Percentiles rank a stretch among this genome's conserved stretches.
phyloP scores from a whole-genome alignment of 2,329 filamentous ascomycete genomes.

The Penicillium sp. region DNA sequence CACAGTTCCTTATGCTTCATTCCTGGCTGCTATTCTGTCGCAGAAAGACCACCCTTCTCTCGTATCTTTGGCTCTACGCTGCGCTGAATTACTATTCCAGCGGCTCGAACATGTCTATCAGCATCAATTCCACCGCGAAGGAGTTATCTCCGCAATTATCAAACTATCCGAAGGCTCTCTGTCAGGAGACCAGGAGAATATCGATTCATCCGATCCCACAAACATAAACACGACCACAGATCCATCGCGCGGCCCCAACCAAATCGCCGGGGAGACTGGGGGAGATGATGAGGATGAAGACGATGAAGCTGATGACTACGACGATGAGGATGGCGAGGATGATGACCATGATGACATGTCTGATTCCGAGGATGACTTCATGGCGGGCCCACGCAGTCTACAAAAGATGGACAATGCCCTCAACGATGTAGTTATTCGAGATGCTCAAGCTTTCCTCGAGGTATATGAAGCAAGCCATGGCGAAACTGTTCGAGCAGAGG shows the following conservation, averaged over 20 bases:
- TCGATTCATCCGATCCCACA: neutral
- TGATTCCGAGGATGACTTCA: slow-evolving; percentile 65
- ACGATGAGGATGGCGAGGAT: slow-evolving; percentile 53
- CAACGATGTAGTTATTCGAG: slow-evolving; percentile 69
- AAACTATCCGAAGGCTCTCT: slow-evolving; percentile 63
- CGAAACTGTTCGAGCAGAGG: slow-evolving; percentile 73
- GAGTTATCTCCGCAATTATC: slow-evolving; percentile 86
- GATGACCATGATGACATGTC: slow-evolving; percentile 55
- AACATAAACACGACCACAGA: slow-evolving; percentile 9
- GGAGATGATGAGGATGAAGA: slow-evolving; percentile 46
- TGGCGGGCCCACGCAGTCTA: slow-evolving; percentile 42
- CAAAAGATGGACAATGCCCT: slow-evolving; percentile 51
- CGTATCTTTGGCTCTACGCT: slow-evolving; percentile 82
- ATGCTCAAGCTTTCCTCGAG: slow-evolving; percentile 80
- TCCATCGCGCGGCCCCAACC: slow-evolving; percentile 1
- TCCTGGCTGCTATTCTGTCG: slow-evolving; percentile 88
- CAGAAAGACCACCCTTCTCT: slow-evolving; percentile 89
- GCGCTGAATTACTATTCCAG: slow-evolving; percentile 80
- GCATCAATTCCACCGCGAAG: slow-evolving; percentile 96
- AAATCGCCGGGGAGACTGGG: slow-evolving; percentile 18
- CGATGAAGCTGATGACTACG: slow-evolving; percentile 54
- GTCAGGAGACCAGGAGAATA: slow-evolving; percentile 25
- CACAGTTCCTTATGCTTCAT: slow-evolving; percentile 90
- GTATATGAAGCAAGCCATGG: slow-evolving; percentile 75
- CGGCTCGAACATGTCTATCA: slow-evolving; percentile 85